A percentile compares a stretch with the other conserved stretches of the same genome.
phyloP scores from a whole-genome alignment of 2,329 filamentous ascomycete species.

The Fusarium penzigii region DNA sequence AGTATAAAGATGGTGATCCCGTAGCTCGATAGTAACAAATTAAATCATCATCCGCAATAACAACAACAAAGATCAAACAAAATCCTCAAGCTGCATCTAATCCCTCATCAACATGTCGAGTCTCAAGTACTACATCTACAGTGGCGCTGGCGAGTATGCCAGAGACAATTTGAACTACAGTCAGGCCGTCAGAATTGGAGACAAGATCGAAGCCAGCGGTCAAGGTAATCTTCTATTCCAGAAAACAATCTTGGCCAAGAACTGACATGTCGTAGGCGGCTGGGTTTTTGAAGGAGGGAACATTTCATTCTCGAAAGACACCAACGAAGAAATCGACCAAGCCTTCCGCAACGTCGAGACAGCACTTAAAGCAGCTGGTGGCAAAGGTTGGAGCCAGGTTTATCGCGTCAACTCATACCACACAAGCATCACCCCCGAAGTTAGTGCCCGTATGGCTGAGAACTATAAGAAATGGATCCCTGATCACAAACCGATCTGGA shows the following conservation, averaged over 20 bases:
- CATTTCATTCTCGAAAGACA: slow-evolving; percentile 36
- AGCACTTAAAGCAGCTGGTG: slow-evolving; percentile 49
- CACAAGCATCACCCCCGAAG: slow-evolving; percentile 40
- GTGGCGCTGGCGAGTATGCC: slow-evolving; percentile 31
- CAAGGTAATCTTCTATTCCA: slow-evolving; percentile 38
- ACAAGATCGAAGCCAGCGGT: slow-evolving; percentile 47
- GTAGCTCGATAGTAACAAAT: no score
- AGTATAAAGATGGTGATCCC: no score
- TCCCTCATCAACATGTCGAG: slow-evolving; percentile 26
- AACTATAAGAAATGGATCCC: slow-evolving; percentile 52
- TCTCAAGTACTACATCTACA: slow-evolving; percentile 32
- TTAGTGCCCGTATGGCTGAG: slow-evolving; percentile 39
- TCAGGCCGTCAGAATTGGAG: slow-evolving; percentile 50
- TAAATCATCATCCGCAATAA: no score
- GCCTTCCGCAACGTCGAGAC: slow-evolving; percentile 57
- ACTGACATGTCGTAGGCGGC: slow-evolving; percentile 26
- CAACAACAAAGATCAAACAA: no score
- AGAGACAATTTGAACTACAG: slow-evolving; percentile 41
- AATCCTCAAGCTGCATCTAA: no score
- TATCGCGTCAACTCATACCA: slow-evolving; percentile 48
- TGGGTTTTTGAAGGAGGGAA: slow-evolving; percentile 24
- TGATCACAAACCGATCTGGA: slow-evolving; percentile 53
- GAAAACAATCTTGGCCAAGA: neutral
- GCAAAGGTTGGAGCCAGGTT: slow-evolving; percentile 55
- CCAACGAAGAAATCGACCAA: slow-evolving; percentile 46